phyloP scores from a whole-genome alignment of 169 alveolate species.

The Plasmodium sp. region DNA sequence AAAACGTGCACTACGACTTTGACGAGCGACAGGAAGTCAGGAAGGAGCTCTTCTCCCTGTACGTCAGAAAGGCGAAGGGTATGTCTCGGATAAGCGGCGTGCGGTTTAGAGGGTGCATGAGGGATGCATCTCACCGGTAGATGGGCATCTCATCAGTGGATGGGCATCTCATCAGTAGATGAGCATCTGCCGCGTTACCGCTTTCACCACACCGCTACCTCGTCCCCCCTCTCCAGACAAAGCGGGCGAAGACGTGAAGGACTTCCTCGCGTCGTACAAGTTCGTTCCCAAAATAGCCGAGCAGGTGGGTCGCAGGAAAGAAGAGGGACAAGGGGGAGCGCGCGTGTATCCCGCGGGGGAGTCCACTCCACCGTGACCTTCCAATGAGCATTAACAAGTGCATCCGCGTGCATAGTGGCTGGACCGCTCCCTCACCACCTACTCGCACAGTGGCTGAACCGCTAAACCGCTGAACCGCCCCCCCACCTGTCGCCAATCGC shows the following conservation, averaged over 20 bases:
- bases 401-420: neutral
- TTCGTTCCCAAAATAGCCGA: constrained; percentile 48
- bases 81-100: neutral
- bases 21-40: constrained; percentile 67
- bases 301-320: neutral
- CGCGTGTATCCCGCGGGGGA: neutral
- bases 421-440: neutral
- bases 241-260: constrained; percentile 58
- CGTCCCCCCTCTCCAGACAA: constrained; percentile 1
- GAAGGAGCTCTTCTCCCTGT: constrained; percentile 58
- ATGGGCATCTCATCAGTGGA: too few species aligned
- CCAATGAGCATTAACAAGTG: neutral
- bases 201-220: neutral
- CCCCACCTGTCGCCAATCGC: neutral
- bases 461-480: too few species aligned
- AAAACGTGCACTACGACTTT: constrained; percentile 34
- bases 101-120: neutral
- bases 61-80: constrained; percentile 50
- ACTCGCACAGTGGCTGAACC: neutral
- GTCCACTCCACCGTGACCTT: neutral
- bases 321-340: neutral
- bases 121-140: neutral
- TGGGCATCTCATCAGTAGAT: neutral
- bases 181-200: neutral
- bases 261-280: constrained; percentile 57